A percentile compares a stretch with the other conserved stretches of the same genome.
phyloP scores from a whole-genome alignment of 2,329 filamentous ascomycete genomes.

The Penicillium decumbens region DNA sequence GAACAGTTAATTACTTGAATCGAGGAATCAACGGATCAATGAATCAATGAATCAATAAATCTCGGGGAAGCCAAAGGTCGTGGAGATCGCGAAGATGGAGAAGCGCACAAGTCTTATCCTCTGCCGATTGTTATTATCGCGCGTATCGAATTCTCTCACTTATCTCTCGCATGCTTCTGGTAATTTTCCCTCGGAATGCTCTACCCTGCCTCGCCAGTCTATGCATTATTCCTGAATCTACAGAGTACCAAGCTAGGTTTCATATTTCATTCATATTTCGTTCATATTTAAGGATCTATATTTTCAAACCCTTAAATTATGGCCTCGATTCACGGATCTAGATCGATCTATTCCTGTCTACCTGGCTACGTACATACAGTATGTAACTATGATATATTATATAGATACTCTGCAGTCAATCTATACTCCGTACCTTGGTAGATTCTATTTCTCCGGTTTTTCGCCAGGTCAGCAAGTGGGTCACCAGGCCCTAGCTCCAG shows the following conservation, averaged over 20 bases:
- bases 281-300: not conserved
- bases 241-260: too few species aligned
- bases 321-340: not conserved
- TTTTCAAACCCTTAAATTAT: not conserved
- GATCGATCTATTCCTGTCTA: too few species aligned
- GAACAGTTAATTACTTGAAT: not conserved
- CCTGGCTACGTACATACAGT: too few species aligned
- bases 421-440: not conserved
- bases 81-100: constrained; percentile 12
- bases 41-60: not conserved
- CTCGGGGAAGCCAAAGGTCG: not conserved
- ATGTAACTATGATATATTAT: too few species aligned
- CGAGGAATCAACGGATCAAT: too few species aligned
- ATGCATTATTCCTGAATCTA: not conserved
- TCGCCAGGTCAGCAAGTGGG: constrained; percentile 9
- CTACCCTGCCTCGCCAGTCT: constrained; percentile 2
- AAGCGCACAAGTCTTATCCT: constrained; percentile 17
- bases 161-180: constrained; percentile 13
- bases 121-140: constrained; percentile 17
- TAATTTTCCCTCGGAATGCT: constrained; percentile 3
- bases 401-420: not conserved
- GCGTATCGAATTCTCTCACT: constrained; percentile 16
- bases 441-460: too few species aligned
- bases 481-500: not conserved
- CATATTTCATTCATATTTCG: not conserved